Base-by-base conservation (phyloP, 2,329 filamentous ascomycete genomes). In the Scytalidium lignicola region DNA sequence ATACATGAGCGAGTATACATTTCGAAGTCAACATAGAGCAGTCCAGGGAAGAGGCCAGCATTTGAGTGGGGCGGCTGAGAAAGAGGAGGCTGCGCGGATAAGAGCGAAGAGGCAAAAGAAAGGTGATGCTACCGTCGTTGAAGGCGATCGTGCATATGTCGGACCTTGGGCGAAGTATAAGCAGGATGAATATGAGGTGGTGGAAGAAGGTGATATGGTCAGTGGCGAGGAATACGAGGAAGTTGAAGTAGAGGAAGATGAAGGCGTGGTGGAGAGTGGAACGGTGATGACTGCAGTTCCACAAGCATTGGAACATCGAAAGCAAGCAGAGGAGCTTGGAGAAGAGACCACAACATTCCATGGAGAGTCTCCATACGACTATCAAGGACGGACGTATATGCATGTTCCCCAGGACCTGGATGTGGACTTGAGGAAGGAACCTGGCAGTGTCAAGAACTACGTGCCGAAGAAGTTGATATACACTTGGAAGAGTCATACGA, bases 331-430 rank as follows among this genome's bases (percentile, higher is more conserved):
- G 63, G 74, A 76, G 55, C 56, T 76, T 60, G 83, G 83, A 51
- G 80, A 80, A 21, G 93, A 99, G 72, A 93, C 86, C 46, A 90
- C 86, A 41, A 85, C 83, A 41, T 99, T 97, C 70, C 87, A 96
- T 62, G 93, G 91, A 54, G 78, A 79, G 39, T 76, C 88, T 63
- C 75, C 93, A 69, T 86, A 84, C 73, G 93, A 99, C 67, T 99
- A 99, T 72, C 88, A 95, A 66, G 93, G 93, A 43, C 79, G 93
- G 56, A 95, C 92, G 28, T 99, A 96, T 67, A 96, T 99, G 92
- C 93, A 99, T 69, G 78, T 97, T 42, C 93, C 93, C 3, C 90
- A 90, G 66, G 91, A 96, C 65, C 72, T 96, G 69, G 88, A 90
- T 63, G 75, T 96, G 65, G 88, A 95, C 65, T 74, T 99, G 59